Evolutionary conservation across 176 grass and related monocot species (phyloP), one percentile per base, ranked within the genome.

Genomic region (Avena eriantha): DNA sequence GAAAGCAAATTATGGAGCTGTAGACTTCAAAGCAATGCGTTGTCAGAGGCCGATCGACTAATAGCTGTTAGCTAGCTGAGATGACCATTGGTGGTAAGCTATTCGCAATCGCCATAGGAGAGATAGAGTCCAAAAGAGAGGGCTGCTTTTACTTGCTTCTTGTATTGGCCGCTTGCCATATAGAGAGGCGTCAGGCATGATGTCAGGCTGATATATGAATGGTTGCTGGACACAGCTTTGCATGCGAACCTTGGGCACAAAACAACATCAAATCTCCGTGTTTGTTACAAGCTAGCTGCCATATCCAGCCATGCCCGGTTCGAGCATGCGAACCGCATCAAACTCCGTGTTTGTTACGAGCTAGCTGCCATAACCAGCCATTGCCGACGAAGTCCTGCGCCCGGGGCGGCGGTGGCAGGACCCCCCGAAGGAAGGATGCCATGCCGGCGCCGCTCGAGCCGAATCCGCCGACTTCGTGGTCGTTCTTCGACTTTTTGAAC

Each of bases 301-400:
- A 48, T 69, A 14, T 65, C 57, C 79, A 33, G 10, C 61, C 79
- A 51, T 69, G 22, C 14, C 29, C 1, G 8, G 7, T 2, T 46
- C 21, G 8, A 69, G 10, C 53, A 10, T 57, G 33, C 36, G 9
- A 59, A 39, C 73, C n/a, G n/a, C 64, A 77, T 86, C 86, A n/a
- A n/a, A n/a, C 73, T 72, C 89, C 83, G 90, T 83, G 82, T 92
- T 86, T 82, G 86, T 82, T 83, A 77, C 87, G 86, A 89, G 90
- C 83, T 83, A 71, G 81, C 81, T 54, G 16, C 21, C 78, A 48
- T 69, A 13, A 29, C 56, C 79, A 33, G 10, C 61, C 79, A 51
- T 69, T 13, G n/a, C n/a, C 1, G 8, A n/a, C n/a, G n/a, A n/a
- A n/a, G n/a, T n/a, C n/a, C n/a, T n/a, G n/a, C n/a, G n/a, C n/a